Evolutionary conservation across 2,329 filamentous ascomycete species (phyloP), one percentile per base, ranked within the genome.

Genomic region (Talaromyces sp.): DNA sequence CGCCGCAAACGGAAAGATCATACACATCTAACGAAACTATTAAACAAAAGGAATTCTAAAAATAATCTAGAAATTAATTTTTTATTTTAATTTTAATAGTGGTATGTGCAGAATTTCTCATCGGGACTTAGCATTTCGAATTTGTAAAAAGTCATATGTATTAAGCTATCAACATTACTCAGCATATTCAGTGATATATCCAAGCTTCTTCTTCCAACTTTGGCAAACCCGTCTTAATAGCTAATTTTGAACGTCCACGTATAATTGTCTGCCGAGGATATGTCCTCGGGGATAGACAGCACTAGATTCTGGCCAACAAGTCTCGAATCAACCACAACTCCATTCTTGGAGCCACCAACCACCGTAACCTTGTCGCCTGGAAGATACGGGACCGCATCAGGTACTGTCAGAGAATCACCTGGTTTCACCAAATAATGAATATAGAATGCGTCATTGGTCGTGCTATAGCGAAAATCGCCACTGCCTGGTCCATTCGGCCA

Each of bases 401-500:
- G 14, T 27, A 59, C 28, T 12, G 16, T 14, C 42, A 59, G 27
- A 36, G 12, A 14, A 0, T 10, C 23, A 7, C 28, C 28, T 9
- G 47, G 47, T 5, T 51, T 18, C 2, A 5, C 18, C 2, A 51
- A n/a, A 5, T 8, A 42, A 10, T 36, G 30, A 18, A 59, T 59
- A 30, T 52, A 59, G 16, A 59, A 59, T 0, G 57, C 42, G 18
- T 59, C 30, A 10, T 8, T 10, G 1, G 57, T 59, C 12, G 31
- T 40, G 6, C 47, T 59, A 16, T 59, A 59, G 14, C 57, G 57
- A 9, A 40, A 30, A n/a, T 28, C 28, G 4, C 23, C 47, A 8
- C 18, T 51, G 6, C 57, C 57, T 1, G 57, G 44, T n/a, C 42
- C 51, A 40, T 18, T 50, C 10, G 42, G 47, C 80, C 81, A 83